Evolutionary conservation across 371 early-diverging fungal genomes (phyloP).

Genomic region (Mucor circinelloides): DNA sequence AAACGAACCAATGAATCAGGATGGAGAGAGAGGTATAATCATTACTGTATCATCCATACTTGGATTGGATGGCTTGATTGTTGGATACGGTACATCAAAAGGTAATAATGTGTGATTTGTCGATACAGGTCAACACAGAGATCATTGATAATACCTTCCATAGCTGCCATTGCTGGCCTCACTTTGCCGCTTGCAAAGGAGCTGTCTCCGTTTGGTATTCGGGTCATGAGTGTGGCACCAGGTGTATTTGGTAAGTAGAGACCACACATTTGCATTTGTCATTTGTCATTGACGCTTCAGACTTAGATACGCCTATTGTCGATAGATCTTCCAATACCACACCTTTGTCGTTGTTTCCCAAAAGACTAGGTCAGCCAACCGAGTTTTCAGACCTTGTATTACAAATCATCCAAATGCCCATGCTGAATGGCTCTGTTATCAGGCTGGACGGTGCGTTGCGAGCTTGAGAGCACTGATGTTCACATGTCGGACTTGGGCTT

Average conservation of each 20-base stretch:
- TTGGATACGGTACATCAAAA: conserved; percentile 61
- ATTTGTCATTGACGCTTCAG: neutral
- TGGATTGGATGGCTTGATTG: conserved; percentile 54
- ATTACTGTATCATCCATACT: conserved; percentile 60
- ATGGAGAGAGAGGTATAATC: conserved; percentile 62
- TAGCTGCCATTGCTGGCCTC: conserved; percentile 59
- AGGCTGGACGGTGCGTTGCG: conserved; percentile 62
- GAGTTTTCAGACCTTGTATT: conserved; percentile 60
- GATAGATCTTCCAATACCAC: neutral
- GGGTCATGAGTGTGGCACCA: conserved; percentile 64
- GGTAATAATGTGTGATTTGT: conserved; percentile 22
- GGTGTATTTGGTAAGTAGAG: conserved; percentile 53
- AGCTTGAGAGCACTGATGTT: conserved; percentile 1
- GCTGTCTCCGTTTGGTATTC: conserved; percentile 53
- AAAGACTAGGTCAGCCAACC: conserved; percentile 47
- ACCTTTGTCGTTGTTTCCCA: conserved; percentile 41
- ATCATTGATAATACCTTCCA: neutral
- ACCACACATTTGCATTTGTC: neutral
- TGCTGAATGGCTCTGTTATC: conserved; percentile 64
- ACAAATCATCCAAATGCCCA: conserved; percentile 52
- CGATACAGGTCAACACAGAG: neutral
- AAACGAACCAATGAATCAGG: conserved; percentile 37
- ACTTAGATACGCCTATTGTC: conserved; percentile 41
- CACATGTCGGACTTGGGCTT: conserved; percentile 4
- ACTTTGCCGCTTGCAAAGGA: conserved; percentile 66